Conservation (phyloP, 83 land plant species). For the Picea engelmannii region DNA sequence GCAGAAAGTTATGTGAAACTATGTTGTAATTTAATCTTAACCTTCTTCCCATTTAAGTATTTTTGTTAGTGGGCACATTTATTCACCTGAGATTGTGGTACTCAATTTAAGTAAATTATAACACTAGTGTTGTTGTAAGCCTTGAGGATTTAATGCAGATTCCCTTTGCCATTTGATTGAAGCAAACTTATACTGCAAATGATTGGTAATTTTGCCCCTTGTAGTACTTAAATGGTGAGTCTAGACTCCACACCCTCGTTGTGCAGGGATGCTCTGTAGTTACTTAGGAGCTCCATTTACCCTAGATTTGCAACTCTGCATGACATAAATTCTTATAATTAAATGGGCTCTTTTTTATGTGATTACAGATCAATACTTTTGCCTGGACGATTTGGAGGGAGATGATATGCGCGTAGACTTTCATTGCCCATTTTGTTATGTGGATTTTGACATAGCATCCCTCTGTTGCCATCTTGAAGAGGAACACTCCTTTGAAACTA, state of each 20-base stretch:
- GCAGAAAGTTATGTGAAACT: background rate
- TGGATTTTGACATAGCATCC: slow-evolving; percentile 41
- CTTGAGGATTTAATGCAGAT: background rate
- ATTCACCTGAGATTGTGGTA: background rate
- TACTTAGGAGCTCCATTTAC: background rate
- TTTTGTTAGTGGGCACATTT: background rate
- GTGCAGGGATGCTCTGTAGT: background rate
- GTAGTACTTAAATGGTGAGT: too few relatives aligned
- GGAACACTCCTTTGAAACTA: slow-evolving; percentile 48
- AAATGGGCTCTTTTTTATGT: background rate
- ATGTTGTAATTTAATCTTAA: background rate
- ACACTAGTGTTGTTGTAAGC: background rate
- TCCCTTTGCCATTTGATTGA: background rate
- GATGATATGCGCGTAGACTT: slow-evolving; percentile 33
- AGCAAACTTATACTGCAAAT: background rate
- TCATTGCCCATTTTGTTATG: slow-evolving; percentile 55
- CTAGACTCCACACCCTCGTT: background rate
- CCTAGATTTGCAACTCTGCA: background rate
- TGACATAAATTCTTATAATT: background rate
- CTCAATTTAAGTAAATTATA: background rate
- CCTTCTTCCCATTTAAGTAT: background rate
- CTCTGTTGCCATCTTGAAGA: slow-evolving; percentile 47
- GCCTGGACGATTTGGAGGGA: slow-evolving; percentile 31
- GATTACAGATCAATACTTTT: slow-evolving; percentile 18
- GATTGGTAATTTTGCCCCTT: background rate